These are phyloP conservation scores for Leucocoprinus leucothites DNA, from an alignment of 768 basidiomycete genomes.

Conservation along the genomic window DNA sequence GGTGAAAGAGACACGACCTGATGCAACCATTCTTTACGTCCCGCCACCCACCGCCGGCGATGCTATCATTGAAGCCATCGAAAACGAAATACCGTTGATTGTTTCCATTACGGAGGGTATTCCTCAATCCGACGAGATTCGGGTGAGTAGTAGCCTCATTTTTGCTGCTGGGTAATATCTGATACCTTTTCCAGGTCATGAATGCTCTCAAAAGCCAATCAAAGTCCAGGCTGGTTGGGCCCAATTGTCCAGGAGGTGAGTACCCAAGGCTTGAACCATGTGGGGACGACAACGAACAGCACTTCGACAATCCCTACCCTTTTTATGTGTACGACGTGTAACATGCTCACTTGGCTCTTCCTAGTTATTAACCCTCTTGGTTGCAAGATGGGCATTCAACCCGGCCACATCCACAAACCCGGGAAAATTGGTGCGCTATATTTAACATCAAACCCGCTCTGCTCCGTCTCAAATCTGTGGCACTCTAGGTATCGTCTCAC, in stretches of 20 bases:
- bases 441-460: neutral
- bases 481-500: constrained; percentile 80
- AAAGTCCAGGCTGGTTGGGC: constrained; percentile 93
- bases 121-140: constrained; percentile 95
- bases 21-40: constrained; percentile 96
- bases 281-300: neutral
- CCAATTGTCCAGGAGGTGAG: constrained; percentile 89
- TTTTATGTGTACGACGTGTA: neutral
- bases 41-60: constrained; percentile 96
- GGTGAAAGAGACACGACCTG: constrained; percentile 79
- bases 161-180: neutral
- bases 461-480: neutral
- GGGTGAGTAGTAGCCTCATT: constrained; percentile 41
- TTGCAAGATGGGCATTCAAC: constrained; percentile 99
- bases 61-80: constrained; percentile 98
- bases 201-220: constrained; percentile 93
- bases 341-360: neutral
- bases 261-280: neutral
- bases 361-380: constrained; percentile 91
- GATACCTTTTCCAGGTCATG: constrained; percentile 56
- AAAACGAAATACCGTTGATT: constrained; percentile 95
- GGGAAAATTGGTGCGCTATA: constrained; percentile 81
- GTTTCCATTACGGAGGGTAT: constrained; percentile 99
- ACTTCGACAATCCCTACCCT: neutral
- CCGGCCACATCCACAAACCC: constrained; percentile 95